phyloP scores from a whole-genome alignment of 2,329 filamentous ascomycete genomes.

The Lomentospora prolificans region DNA sequence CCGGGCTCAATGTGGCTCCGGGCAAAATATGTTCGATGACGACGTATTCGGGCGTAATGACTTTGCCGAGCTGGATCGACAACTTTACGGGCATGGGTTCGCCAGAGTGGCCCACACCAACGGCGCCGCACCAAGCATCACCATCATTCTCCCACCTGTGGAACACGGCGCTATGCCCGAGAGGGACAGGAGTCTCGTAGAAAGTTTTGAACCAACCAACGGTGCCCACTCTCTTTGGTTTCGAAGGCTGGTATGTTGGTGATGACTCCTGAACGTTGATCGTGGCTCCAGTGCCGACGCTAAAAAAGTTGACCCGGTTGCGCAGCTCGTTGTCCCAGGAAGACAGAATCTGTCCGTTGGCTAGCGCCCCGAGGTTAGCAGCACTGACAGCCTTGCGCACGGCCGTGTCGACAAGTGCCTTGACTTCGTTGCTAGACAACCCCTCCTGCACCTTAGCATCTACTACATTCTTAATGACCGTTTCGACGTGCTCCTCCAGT shows the following conservation, averaged over 20 bases:
- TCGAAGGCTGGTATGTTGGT: conserved; percentile 33
- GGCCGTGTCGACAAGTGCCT: conserved; percentile 27
- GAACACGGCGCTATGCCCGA: conserved; percentile 47
- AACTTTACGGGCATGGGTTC: conserved; percentile 51
- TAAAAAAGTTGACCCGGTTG: conserved; percentile 65
- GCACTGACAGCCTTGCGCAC: conserved; percentile 34
- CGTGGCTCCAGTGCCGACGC: conserved; percentile 51
- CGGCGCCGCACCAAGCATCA: conserved; percentile 76
- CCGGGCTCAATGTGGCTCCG: conserved; percentile 50
- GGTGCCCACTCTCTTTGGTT: not conserved
- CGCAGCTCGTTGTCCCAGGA: conserved; percentile 34
- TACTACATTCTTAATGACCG: conserved; percentile 18
- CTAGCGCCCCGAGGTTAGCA: conserved; percentile 35
- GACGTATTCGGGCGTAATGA: conserved; percentile 57
- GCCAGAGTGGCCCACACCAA: conserved; percentile 27
- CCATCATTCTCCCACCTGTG: conserved; percentile 64
- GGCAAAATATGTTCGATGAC: conserved; percentile 63
- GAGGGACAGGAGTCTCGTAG: conserved; percentile 11
- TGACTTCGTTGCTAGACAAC: conserved; percentile 31
- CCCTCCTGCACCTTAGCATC: conserved; percentile 12
- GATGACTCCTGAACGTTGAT: conserved; percentile 54
- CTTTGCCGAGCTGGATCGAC: conserved; percentile 47
- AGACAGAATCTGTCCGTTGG: conserved; percentile 34
- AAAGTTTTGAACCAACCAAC: conserved; percentile 10
- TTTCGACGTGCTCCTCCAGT: conserved; percentile 22